These are phyloP conservation scores for Solanum dulcamara DNA, from an alignment of 257 asterid species.

Conservation along the genomic window DNA sequence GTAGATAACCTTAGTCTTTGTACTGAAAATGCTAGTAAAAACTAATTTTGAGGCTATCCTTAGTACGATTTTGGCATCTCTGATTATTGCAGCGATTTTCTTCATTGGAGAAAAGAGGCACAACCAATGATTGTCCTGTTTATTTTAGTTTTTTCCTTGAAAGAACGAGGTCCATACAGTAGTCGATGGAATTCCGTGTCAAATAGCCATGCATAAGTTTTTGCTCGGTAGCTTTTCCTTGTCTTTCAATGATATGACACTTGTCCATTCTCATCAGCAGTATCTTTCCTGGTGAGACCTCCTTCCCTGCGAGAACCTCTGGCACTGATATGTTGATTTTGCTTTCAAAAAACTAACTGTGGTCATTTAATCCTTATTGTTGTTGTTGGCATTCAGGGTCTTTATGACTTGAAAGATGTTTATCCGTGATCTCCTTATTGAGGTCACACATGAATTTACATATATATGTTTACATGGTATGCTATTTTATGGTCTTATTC, in stretches of 20 bases:
- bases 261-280: not conserved
- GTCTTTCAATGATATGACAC: not conserved
- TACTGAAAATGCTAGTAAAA: not conserved
- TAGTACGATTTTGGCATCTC: not conserved
- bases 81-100: not conserved
- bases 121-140: not conserved
- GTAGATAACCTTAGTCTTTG: not conserved
- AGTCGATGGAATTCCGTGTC: not conserved
- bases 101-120: not conserved
- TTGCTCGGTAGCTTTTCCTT: not conserved
- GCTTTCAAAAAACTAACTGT: not conserved
- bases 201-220: not conserved
- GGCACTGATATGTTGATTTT: not conserved
- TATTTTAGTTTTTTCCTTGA: not conserved
- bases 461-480: not conserved
- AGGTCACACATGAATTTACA: not conserved
- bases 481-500: not conserved
- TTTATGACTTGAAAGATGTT: not conserved
- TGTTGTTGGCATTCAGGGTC: not conserved
- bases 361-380: not conserved
- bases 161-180: not conserved
- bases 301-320: not conserved
- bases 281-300: not conserved
- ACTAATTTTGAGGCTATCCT: not conserved
- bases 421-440: not conserved